Percentiles rank a stretch among this genome's conserved stretches.
Conservation (phyloP, 225 moss, liverwort and hornwort genomes). For the Physcomitrium patens region DNA sequence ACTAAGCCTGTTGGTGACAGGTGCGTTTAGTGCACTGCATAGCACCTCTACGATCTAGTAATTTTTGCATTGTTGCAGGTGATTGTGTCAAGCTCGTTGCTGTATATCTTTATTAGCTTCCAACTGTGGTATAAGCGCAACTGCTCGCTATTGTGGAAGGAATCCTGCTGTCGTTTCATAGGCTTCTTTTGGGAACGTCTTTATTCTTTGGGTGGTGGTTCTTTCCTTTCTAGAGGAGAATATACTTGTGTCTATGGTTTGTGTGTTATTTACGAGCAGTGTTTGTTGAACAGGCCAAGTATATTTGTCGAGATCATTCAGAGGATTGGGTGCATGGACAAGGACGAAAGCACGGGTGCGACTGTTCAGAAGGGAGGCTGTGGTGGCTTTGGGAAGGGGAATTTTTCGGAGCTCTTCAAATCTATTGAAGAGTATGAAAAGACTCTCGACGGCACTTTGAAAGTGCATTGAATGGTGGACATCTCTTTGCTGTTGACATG, state of each 20-base stretch:
- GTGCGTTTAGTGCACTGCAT: conserved; percentile 33
- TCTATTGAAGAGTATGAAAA: conserved; percentile 84
- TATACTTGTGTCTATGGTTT: background rate
- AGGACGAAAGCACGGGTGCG: conserved; percentile 46
- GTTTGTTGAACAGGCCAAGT: conserved; percentile 67
- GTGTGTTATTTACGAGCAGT: background rate
- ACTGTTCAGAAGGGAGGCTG: conserved; percentile 71
- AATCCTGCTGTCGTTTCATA: background rate
- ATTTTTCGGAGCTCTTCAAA: conserved; percentile 86
- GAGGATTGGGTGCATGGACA: conserved; percentile 78
- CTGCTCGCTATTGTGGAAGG: background rate
- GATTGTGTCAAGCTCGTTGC: background rate
- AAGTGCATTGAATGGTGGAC: conserved; percentile 32
- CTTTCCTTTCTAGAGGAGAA: background rate
- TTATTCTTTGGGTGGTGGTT: background rate
- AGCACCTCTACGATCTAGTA: background rate
- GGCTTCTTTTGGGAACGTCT: background rate
- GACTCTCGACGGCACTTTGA: conserved; percentile 59
- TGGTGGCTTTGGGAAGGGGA: conserved; percentile 78
- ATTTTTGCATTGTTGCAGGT: background rate
- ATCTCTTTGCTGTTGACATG: conserved; percentile 27
- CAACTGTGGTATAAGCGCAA: background rate
- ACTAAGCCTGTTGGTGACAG: conserved; percentile 94
- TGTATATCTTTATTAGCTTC: background rate
- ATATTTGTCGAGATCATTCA: conserved; percentile 91